Evolutionary conservation across 805 yeast species (phyloP).

Genomic region (Yarrowia phangngaensis): DNA sequence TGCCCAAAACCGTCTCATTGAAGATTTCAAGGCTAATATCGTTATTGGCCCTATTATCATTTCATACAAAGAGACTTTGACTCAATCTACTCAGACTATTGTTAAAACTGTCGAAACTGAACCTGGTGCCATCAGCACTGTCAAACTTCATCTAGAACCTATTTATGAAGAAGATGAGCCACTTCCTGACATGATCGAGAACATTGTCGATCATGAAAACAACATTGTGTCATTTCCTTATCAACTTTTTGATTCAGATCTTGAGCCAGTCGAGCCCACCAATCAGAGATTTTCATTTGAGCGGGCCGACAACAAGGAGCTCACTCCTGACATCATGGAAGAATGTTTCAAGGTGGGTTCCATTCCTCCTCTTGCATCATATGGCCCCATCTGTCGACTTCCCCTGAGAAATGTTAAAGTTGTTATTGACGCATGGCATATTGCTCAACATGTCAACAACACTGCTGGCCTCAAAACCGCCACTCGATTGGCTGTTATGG

Average conservation of each 20-base stretch:
- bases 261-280: slow-evolving; percentile 26
- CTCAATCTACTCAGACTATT: slow-evolving; percentile 19
- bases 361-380: slow-evolving; percentile 44
- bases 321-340: slow-evolving; percentile 35
- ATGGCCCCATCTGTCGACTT: slow-evolving; percentile 43
- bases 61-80: slow-evolving; percentile 75
- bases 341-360: slow-evolving; percentile 37
- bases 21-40: slow-evolving; percentile 77
- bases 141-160: slow-evolving; percentile 36
- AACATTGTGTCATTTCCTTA: slow-evolving; percentile 31
- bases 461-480: slow-evolving; percentile 45
- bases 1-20: slow-evolving; percentile 70
- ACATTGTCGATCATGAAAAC: slow-evolving; percentile 49
- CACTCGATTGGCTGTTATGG: slow-evolving; percentile 46
- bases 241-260: slow-evolving; percentile 32
- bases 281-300: slow-evolving; percentile 20
- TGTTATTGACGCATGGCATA: slow-evolving; percentile 49
- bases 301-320: slow-evolving; percentile 3
- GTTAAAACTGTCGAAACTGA: slow-evolving; percentile 4
- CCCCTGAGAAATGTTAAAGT: slow-evolving; percentile 62
- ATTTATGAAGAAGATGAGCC: slow-evolving; percentile 30
- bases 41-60: slow-evolving; percentile 81
- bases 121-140: slow-evolving; percentile 34
- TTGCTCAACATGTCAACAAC: slow-evolving; percentile 50
- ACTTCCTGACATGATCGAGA: slow-evolving; percentile 31